These are phyloP conservation scores for Simplicillium aogashimaense DNA, from an alignment of 2,329 filamentous ascomycete species.

Conservation along the genomic window DNA sequence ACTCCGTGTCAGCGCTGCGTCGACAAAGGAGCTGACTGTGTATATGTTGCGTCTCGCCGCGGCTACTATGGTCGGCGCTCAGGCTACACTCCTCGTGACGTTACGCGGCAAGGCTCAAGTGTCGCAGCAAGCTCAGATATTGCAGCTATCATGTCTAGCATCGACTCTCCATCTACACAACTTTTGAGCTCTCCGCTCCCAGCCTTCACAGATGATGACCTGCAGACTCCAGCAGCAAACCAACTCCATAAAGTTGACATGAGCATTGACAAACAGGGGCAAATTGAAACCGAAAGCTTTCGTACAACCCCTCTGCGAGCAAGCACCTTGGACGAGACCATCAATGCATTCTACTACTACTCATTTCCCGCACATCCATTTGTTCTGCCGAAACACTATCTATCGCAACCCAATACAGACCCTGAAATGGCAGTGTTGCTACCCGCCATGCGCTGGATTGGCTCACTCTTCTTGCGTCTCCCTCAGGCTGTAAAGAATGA, in stretches of 20 bases:
- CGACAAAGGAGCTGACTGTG: slow-evolving; percentile 47
- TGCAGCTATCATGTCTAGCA: no score
- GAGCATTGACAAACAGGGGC: slow-evolving; percentile 1
- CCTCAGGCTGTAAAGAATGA: slow-evolving; percentile 29
- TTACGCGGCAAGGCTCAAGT: neutral
- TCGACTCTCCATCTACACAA: neutral
- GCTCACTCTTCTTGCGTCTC: slow-evolving; percentile 43
- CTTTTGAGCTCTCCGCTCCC: no score
- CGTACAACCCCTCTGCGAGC: neutral
- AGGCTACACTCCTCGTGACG: slow-evolving; percentile 22
- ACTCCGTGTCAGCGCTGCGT: slow-evolving; percentile 61
- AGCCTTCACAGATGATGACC: neutral
- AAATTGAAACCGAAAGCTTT: neutral
- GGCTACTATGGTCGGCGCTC: slow-evolving; percentile 56
- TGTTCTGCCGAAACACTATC: slow-evolving; percentile 39
- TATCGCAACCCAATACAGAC: slow-evolving; percentile 38
- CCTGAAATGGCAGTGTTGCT: slow-evolving; percentile 36
- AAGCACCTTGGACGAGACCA: slow-evolving; percentile 37
- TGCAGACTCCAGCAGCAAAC: neutral
- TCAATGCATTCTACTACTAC: slow-evolving; percentile 47
- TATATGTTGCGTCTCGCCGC: slow-evolving; percentile 63
- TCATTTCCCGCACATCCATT: slow-evolving; percentile 50
- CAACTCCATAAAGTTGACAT: slow-evolving; percentile 14
- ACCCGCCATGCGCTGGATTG: slow-evolving; percentile 45
- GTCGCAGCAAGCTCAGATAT: neutral